Percentiles rank a stretch among this genome's conserved stretches.
Evolutionary conservation across 2,329 filamentous ascomycete genomes (phyloP).

Genomic region (Chaetomiaceae sp.): DNA sequence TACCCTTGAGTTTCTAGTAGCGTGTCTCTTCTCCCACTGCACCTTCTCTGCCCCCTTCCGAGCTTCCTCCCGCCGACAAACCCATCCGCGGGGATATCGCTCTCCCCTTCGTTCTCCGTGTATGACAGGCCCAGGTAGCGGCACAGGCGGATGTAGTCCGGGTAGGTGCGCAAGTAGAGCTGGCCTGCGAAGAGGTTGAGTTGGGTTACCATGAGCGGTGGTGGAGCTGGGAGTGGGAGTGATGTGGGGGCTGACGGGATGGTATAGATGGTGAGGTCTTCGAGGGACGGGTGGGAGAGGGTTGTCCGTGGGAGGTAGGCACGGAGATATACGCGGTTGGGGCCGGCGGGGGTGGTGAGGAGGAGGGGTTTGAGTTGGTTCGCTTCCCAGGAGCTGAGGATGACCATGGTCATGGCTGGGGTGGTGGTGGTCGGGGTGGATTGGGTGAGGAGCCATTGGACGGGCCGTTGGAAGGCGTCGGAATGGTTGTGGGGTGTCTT

Average conservation of each 20-base stretch:
- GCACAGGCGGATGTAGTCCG: conserved; percentile 51
- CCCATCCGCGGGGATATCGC: conserved; percentile 29
- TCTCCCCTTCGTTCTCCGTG: conserved; percentile 17
- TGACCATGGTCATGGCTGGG: conserved; percentile 35
- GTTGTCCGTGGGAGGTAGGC: conserved; percentile 20
- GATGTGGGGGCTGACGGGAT: no score
- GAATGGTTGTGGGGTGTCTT: conserved; percentile 16
- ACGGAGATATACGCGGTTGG: no score
- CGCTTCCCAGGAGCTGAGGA: conserved; percentile 60
- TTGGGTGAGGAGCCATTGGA: conserved; percentile 51
- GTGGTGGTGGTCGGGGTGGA: no score
- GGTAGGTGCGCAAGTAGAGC: conserved; percentile 52
- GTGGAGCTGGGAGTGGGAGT: no score
- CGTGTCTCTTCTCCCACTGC: no score
- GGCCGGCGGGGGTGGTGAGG: conserved; percentile 26
- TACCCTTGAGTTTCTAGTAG: no score
- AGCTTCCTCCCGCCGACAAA: conserved; percentile 33
- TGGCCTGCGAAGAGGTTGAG: conserved; percentile 66
- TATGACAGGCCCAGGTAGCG: conserved; percentile 46
- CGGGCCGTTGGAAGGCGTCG: conserved; percentile 48
- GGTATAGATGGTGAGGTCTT: conserved; percentile 17
- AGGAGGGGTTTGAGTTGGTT: conserved; percentile 44
- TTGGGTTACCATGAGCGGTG: conserved; percentile 36
- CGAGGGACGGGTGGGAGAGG: conserved; percentile 16
- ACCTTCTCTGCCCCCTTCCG: no score